Evolutionary conservation across 2,329 filamentous ascomycete genomes (phyloP).

Genomic region (Pseudogymnoascus sp.): DNA sequence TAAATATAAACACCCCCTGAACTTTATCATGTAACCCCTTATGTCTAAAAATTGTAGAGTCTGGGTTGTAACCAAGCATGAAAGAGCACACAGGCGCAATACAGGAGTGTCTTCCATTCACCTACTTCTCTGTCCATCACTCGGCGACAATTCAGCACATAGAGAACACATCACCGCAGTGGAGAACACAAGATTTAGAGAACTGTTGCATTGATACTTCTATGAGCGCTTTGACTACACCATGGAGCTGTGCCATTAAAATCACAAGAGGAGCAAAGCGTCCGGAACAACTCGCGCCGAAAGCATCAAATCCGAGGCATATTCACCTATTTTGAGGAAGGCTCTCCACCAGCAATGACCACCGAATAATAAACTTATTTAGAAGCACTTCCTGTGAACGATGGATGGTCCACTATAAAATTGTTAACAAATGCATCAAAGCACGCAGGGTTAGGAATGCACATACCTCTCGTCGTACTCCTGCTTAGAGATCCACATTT

Average conservation of each 20-base stretch:
- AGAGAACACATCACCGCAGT: neutral
- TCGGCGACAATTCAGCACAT: neutral
- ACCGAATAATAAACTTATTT: constrained; percentile 50
- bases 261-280: constrained; percentile 21
- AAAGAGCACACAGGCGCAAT: neutral
- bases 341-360: constrained; percentile 11
- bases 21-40: neutral
- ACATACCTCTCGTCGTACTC: constrained; percentile 55
- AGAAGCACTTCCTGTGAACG: constrained; percentile 99
- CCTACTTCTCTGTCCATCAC: neutral
- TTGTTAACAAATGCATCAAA: constrained; percentile 27
- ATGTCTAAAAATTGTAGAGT: no score
- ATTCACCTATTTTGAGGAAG: constrained; percentile 22
- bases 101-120: neutral
- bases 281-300: constrained; percentile 20
- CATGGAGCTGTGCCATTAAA: constrained; percentile 6
- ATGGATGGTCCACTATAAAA: constrained; percentile 99
- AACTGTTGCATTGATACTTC: constrained; percentile 7
- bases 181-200: neutral
- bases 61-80: neutral
- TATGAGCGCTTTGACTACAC: constrained; percentile 6
- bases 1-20: neutral
- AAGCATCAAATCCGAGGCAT: constrained; percentile 28
- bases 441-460: neutral
- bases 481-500: constrained; percentile 99